These are phyloP conservation scores for Cutaneotrichosporon spelunceum DNA, from an alignment of 1,284 basidiomycete genomes.

Conservation along the genomic window DNA sequence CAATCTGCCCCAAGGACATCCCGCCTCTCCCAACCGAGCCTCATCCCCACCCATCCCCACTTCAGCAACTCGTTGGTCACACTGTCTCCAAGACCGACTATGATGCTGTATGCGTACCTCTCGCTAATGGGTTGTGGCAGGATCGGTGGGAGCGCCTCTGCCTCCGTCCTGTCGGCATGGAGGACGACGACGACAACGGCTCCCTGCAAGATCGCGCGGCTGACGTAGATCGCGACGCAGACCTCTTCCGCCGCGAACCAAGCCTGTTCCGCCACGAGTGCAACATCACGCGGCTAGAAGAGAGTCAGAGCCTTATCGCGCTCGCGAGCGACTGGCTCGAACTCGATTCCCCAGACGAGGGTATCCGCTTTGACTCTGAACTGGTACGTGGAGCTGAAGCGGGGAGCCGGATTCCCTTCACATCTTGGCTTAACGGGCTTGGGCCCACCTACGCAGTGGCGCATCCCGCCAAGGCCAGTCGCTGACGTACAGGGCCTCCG, in stretches of 20 bases:
- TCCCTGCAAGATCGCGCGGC: not conserved
- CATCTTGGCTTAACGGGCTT: not conserved
- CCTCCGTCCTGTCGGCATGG: slow-evolving; percentile 54
- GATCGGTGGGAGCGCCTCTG: slow-evolving; percentile 87
- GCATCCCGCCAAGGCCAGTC: not conserved
- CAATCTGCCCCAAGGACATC: slow-evolving; percentile 30
- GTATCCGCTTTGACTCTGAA: slow-evolving; percentile 93
- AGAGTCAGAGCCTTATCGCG: slow-evolving; percentile 72
- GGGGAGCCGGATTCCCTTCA: no score
- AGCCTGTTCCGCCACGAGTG: slow-evolving; percentile 79
- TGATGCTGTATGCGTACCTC: slow-evolving; percentile 67
- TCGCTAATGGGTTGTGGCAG: slow-evolving; percentile 83
- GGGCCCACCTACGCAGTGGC: not conserved
- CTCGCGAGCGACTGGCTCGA: slow-evolving; percentile 92
- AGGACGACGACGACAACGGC: slow-evolving; percentile 54
- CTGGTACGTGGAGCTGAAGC: slow-evolving; percentile 61
- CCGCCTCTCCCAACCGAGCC: slow-evolving; percentile 38
- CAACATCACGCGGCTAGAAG: slow-evolving; percentile 84
- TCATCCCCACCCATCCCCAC: slow-evolving; percentile 38
- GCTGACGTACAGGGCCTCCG: slow-evolving; percentile 67
- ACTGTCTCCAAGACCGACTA: slow-evolving; percentile 53
- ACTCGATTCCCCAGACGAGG: slow-evolving; percentile 86
- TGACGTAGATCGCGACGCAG: slow-evolving; percentile 67
- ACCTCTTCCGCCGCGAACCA: slow-evolving; percentile 81
- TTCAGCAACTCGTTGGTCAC: slow-evolving; percentile 36